Evolutionary conservation across 768 basidiomycete species (phyloP), one percentile per base, ranked within the genome.

Genomic region (Russula brevipes): DNA sequence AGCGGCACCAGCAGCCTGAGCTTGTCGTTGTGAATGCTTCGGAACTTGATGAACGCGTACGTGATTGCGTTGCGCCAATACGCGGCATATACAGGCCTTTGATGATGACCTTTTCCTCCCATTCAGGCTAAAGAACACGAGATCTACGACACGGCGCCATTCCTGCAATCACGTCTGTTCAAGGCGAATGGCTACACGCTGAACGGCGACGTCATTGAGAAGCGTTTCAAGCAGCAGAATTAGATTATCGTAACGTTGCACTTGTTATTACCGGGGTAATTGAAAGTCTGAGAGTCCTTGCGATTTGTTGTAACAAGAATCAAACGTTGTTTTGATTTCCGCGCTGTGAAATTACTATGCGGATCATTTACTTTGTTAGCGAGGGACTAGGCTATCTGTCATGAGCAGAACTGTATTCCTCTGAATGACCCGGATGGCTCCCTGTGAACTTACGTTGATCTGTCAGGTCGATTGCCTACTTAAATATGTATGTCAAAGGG

Each of bases 81-180:
- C 3, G 14, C 30, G 2, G 5, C 10, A 3, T 17, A 14, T 5
- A 17, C 36, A 51, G 49, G 14, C 16, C 10, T 5, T 45, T 17
- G 47, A 57, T 47, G 53, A 19, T 38, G 31, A 50, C 4, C 4
- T 47, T 55, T 38, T 10, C 11, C 16, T 16, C 24, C 39, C 24
- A 24, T 24, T 1, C 19, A 96, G 94, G 92, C 94, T 9, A 97
- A 96, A 72, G 97, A 98, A 54, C 88, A 97, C 68, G 97, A 99
- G 67, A 98, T 98, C 54, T 98, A 88, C 71, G 95, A 98, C 71
- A 83, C 88, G 38, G 76, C 82, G 19, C 85, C 93, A 5, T 99
- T 98, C 84, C 74, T 97, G 70, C 81, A 78, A 39, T 94, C 91
- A 3, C 87, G 86, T 67, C 72, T 99, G 33, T 99, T 99, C 74